phyloP scores from a whole-genome alignment of 352 stramenopile species.

The Phytopythium helicoides region DNA sequence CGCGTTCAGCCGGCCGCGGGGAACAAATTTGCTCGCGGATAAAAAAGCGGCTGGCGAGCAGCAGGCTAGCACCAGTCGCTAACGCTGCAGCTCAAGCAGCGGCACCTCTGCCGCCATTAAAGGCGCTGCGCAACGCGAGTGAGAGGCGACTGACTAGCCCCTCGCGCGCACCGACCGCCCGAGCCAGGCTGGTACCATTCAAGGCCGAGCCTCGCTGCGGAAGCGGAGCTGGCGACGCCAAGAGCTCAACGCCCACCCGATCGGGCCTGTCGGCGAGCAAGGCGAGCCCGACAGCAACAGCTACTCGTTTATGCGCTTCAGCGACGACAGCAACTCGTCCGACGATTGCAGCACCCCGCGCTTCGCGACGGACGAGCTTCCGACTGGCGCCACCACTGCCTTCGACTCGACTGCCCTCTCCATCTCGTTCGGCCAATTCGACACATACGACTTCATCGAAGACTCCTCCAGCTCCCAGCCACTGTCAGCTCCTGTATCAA shows the following conservation, averaged over 20 bases:
- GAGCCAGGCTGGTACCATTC: neutral
- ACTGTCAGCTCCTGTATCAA: neutral
- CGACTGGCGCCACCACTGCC: constrained; percentile 2
- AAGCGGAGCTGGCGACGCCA: constrained; percentile 2
- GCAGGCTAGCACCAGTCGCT: too few relatives aligned
- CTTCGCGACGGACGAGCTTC: neutral
- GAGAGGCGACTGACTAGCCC: too few relatives aligned
- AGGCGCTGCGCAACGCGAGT: too few relatives aligned
- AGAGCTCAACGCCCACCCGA: neutral
- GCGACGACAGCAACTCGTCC: constrained; percentile 1
- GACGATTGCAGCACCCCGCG: neutral
- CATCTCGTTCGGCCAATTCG: constrained; percentile 13
- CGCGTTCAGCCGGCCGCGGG: too few relatives aligned
- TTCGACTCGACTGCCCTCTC: constrained; percentile 24
- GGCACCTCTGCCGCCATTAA: too few relatives aligned
- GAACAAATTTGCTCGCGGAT: too few relatives aligned
- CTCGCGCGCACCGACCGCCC: neutral
- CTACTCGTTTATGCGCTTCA: constrained; percentile 5
- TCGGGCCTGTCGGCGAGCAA: neutral
- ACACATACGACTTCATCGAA: neutral
- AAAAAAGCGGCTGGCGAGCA: too few relatives aligned
- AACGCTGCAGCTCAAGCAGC: too few relatives aligned
- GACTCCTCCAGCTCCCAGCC: constrained; percentile 1
- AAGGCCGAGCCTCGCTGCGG: neutral
- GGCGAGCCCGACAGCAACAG: neutral